Base-by-base conservation (phyloP, 805 yeast genomes). In the Tetrapisispora fleetii region DNA sequence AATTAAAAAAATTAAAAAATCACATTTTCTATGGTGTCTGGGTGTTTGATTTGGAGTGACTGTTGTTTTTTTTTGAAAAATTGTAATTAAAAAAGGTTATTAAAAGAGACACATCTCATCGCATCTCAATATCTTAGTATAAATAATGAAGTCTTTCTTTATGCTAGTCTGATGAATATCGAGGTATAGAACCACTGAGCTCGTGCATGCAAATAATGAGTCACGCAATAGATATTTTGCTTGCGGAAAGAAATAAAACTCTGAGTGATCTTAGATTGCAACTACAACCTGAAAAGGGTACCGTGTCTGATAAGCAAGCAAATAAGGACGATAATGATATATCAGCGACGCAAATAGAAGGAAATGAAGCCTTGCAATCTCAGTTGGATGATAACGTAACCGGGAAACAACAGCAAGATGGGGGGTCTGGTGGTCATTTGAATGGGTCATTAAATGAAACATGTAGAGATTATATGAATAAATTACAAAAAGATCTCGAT, bases 401-500 rank as follows among this genome's bases (percentile, higher is more conserved):
- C 1, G n/a, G 16, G 8, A 33, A 21, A 21, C n/a, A 33, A 19
- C 9, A 7, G 17, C 17, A 21, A 11, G 8, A 30, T 7, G 4
- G 14, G 4, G 43, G 14, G 18, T 11, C 22, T 13, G 35, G 6
- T 3, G 16, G 24, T 7, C 24, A n/a, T 17, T 10, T 17, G 9
- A 6, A 9, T 27, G 22, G 22, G 2, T 40, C 43, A 2, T 22
- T 36, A 37, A 53, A 56, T 44, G 60, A 58, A 7, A 61, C 65
- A 7, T 40, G 43, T 27, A 60, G 64, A 60, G 75, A 67, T 59
- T 55, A 71, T 59, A 69, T 62, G 52, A 55, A 66, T 17, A 74
- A 70, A 49, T 50, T 78, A 9, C 58, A 65, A 33, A 67, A 63
- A 0, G 67, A 70, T 37, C 45, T 75, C 43, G 67, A 67, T 13